Evolutionary conservation across 2,329 filamentous ascomycete species (phyloP).

Genomic region (Cercospora berteroae): DNA sequence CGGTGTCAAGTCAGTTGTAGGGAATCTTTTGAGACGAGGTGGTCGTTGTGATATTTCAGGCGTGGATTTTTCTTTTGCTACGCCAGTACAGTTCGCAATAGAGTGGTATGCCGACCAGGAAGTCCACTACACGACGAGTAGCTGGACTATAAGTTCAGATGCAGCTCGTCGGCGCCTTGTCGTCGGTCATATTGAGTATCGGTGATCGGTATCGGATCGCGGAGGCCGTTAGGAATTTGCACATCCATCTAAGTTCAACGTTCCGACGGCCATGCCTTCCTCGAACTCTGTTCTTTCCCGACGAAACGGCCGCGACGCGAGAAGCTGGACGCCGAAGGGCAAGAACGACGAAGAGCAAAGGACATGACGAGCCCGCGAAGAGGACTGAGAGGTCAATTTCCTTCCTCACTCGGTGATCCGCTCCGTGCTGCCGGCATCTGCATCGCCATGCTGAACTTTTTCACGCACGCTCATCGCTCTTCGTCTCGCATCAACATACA

Average conservation of each 20-base stretch:
- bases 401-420: slow-evolving; percentile 32
- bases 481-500: slow-evolving; percentile 61
- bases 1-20: neutral
- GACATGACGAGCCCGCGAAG: neutral
- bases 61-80: neutral
- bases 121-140: neutral
- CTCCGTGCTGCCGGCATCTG: slow-evolving; percentile 32
- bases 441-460: slow-evolving; percentile 37
- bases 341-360: neutral
- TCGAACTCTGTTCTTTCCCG: neutral
- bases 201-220: neutral
- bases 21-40: neutral
- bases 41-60: neutral
- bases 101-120: no score
- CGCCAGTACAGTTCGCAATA: neutral
- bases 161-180: neutral
- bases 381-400: neutral
- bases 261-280: neutral
- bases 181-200: neutral
- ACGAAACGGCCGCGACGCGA: neutral
- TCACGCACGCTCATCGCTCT: slow-evolving; percentile 54
- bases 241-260: neutral
- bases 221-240: neutral
- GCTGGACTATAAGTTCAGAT: neutral
- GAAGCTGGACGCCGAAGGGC: neutral